A percentile compares a stretch with the other conserved stretches of the same genome.
Evolutionary conservation across 371 early-diverging fungal species (phyloP).

Genomic region (Parasitella parasitica): DNA sequence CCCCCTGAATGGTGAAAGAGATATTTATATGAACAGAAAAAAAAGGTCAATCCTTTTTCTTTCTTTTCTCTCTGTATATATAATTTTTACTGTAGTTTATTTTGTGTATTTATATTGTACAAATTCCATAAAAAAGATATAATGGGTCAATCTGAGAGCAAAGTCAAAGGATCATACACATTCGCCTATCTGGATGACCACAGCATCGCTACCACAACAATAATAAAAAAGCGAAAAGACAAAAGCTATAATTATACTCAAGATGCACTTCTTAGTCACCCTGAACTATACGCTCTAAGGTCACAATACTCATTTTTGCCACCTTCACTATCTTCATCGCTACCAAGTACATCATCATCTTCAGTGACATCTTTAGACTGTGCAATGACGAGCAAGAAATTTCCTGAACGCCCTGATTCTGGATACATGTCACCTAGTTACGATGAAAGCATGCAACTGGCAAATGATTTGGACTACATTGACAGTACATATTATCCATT

Average conservation of each 20-base stretch:
- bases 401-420: constrained; percentile 10
- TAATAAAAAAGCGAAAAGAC: not conserved
- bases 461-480: constrained; percentile 16
- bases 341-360: not conserved
- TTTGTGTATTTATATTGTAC: constrained; percentile 3
- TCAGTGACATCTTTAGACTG: not conserved
- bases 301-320: not conserved
- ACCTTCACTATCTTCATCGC: not conserved
- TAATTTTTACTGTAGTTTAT: not conserved
- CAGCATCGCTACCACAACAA: not conserved
- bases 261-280: not conserved
- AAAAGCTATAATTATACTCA: not conserved
- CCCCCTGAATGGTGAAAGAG: not conserved
- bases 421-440: not conserved
- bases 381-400: not conserved
- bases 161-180: constrained; percentile 9
- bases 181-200: constrained; percentile 11
- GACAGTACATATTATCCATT: constrained; percentile 15
- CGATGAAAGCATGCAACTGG: constrained; percentile 2
- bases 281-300: constrained; percentile 13
- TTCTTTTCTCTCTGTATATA: constrained; percentile 2
- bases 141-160: constrained; percentile 20
- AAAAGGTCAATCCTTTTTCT: not conserved
- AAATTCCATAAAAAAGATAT: not conserved
- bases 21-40: not conserved